Evolutionary conservation across 2,329 filamentous ascomycete species (phyloP).

Genomic region (Bipolaris gigantea): DNA sequence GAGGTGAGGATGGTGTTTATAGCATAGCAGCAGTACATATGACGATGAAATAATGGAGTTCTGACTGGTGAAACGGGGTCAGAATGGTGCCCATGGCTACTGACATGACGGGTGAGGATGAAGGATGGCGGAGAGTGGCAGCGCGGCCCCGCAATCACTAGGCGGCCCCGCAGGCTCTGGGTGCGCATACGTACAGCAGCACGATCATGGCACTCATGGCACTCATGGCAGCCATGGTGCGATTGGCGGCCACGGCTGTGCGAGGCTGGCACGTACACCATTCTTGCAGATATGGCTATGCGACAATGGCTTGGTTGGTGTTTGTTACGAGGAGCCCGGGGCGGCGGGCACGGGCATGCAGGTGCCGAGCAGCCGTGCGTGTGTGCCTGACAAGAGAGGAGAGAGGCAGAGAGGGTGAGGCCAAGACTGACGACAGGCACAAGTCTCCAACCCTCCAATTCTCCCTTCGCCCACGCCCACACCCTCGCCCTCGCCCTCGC

Average conservation of each 20-base stretch:
- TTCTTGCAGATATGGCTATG: background rate
- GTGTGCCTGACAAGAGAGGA: slow-evolving; percentile 4
- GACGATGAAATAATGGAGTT: background rate
- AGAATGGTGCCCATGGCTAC: background rate
- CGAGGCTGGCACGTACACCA: background rate
- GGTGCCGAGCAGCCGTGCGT: slow-evolving; percentile 12
- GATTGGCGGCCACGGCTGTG: background rate
- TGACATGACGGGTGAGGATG: background rate
- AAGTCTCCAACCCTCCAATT: background rate
- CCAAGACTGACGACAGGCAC: slow-evolving; percentile 7
- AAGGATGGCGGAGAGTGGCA: background rate
- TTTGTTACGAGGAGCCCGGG: slow-evolving; percentile 7
- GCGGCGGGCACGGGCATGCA: background rate
- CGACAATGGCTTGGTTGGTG: background rate
- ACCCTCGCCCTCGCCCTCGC: slow-evolving; percentile 17
- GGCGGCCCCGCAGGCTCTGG: too few relatives aligned
- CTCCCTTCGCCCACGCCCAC: slow-evolving; percentile 15
- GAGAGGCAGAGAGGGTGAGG: slow-evolving; percentile 2
- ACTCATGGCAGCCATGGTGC: background rate
- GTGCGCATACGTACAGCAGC: background rate
- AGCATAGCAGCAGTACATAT: background rate
- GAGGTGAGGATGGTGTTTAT: background rate
- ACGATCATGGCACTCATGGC: background rate
- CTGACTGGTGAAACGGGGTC: background rate
- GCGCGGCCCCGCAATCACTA: background rate